phyloP scores from a whole-genome alignment of 352 stramenopile genomes.

The Phytophthora litchii region DNA sequence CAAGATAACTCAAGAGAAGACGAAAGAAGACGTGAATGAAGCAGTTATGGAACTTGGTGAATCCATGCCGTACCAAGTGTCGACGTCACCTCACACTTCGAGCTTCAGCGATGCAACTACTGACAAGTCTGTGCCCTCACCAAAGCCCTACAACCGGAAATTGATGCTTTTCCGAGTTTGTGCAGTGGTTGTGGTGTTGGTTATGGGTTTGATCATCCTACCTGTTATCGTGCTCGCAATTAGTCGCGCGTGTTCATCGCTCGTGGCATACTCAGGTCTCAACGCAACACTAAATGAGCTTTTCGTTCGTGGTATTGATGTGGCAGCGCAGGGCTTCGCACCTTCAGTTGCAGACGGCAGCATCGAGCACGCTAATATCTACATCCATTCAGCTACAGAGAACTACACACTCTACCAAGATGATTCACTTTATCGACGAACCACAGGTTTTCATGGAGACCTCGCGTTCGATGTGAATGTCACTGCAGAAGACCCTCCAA shows the following conservation, averaged over 20 bases:
- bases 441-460: constrained; percentile 46
- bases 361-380: constrained; percentile 17
- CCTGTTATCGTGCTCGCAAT: constrained; percentile 27
- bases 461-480: constrained; percentile 52
- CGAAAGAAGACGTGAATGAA: background rate
- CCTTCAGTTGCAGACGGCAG: constrained; percentile 22
- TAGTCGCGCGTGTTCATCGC: constrained; percentile 15
- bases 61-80: constrained; percentile 12
- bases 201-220: constrained; percentile 16
- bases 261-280: constrained; percentile 41
- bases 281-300: constrained; percentile 54
- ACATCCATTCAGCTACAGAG: constrained; percentile 48
- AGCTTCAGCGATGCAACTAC: constrained; percentile 14
- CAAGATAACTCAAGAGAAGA: background rate
- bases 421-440: constrained; percentile 48
- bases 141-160: background rate
- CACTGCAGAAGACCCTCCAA: constrained; percentile 39
- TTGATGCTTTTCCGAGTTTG: constrained; percentile 1
- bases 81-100: constrained; percentile 14
- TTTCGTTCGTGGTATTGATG: constrained; percentile 22
- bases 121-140: constrained; percentile 1
- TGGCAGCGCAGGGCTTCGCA: constrained; percentile 25
- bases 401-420: constrained; percentile 44
- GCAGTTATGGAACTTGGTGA: constrained; percentile 13
- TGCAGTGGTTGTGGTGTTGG: constrained; percentile 1